phyloP scores from a whole-genome alignment of 1,139 yeast species.

The Saccharomycopsis hybrid region DNA sequence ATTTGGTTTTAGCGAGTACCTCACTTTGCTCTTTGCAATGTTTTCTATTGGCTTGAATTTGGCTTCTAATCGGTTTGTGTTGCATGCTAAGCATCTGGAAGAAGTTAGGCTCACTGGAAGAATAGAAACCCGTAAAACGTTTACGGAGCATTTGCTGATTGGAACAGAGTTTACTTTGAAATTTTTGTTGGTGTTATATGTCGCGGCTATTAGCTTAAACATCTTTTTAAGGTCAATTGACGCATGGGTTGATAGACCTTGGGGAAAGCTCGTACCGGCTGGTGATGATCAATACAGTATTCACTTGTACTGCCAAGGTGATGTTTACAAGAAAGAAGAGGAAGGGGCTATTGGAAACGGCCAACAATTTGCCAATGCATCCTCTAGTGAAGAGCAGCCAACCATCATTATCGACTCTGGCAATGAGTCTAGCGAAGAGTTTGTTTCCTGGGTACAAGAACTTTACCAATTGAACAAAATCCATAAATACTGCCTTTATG shows the following conservation, averaged over 20 bases:
- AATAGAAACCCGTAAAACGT: conserved; percentile 49
- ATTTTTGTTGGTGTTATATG: conserved; percentile 35
- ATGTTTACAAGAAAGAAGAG: conserved; percentile 36
- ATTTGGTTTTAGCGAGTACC: conserved; percentile 44
- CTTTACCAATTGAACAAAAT: conserved; percentile 53
- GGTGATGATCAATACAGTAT: conserved; percentile 43
- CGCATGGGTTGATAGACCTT: conserved; percentile 47
- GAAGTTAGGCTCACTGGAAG: conserved; percentile 55
- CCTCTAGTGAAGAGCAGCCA: conserved; percentile 30
- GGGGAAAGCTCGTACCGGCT: conserved; percentile 51
- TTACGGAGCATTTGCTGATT: conserved; percentile 49
- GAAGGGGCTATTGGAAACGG: conserved; percentile 23
- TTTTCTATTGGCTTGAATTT: conserved; percentile 30
- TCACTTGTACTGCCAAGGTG: conserved; percentile 62
- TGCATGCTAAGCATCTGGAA: conserved; percentile 43
- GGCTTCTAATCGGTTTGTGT: conserved; percentile 36
- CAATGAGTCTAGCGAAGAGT: conserved; percentile 58
- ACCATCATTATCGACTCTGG: conserved; percentile 72
- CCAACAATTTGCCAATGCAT: conserved; percentile 15
- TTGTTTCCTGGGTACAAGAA: conserved; percentile 69
- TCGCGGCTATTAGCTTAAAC: conserved; percentile 47
- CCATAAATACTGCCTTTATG: conserved; percentile 76
- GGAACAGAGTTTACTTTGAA: conserved; percentile 41
- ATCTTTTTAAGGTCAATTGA: conserved; percentile 56
- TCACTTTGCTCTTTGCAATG: conserved; percentile 53